Evolutionary conservation across 2,329 filamentous ascomycete genomes (phyloP), one percentile per base, ranked within the genome.

Genomic region (Raffaelea ambrosiae): DNA sequence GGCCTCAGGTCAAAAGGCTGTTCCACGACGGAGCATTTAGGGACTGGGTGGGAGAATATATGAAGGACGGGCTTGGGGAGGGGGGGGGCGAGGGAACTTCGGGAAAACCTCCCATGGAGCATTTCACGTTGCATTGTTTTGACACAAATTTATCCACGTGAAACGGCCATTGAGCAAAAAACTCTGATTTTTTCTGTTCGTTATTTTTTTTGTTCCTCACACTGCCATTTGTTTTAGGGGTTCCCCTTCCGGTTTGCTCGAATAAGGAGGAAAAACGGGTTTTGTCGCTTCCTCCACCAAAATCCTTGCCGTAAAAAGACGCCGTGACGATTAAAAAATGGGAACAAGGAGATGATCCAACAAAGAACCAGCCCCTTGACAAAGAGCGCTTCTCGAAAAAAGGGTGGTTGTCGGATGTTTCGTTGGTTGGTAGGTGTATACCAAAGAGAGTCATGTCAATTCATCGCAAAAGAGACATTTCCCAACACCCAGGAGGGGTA

Each of bases 21-120:
- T n/a, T n/a, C n/a, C 26, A 29, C 7, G 26, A 36, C 22, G 20
- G 31, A 8, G 13, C 26, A 3, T 16, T 14, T 3, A 23, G 21
- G 18, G 36, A 14, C 14, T 21, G 45, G 47, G 41, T 18, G 14
- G 29, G 11, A 20, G 10, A 46, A 49, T 48, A 44, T 22, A 45
- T 42, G 11, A 16, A 42, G 53, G 48, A 44, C 43, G 46, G 19
- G 19, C n/a, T 8, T 4, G 39, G 13, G 3, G 33, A 33, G 26
- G 39, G 29, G 20, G 21, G 29, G 33, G 36, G 29, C 18, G n/a
- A n/a, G 33, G 21, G 41, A 66, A 70, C 79, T 84, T 83, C 79
- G 81, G 82, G 81, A 84, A 66, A 62, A 79, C 79, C 81, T 85
- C 83, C 79, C 80, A 84, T 83, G 81, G 80, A 83, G 66, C 81